Evolutionary conservation across 2,329 filamentous ascomycete genomes (phyloP), one percentile per base, ranked within the genome.

Genomic region (Rutstroemia sp.): DNA sequence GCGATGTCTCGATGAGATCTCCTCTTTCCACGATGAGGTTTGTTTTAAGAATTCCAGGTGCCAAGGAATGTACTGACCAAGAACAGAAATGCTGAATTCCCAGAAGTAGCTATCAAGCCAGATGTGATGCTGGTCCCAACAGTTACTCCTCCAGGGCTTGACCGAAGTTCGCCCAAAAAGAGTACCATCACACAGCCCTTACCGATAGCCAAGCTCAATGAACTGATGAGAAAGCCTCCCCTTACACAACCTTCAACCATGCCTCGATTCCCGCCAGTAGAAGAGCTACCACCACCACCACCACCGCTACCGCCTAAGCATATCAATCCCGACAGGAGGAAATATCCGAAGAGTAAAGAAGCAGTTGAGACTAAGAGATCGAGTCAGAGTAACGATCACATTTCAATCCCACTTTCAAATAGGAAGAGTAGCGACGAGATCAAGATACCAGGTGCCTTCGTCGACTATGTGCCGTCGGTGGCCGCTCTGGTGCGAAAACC

Each of bases 1-100:
- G 60, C 42, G 61, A 66, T 45, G 44, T 61, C 14, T 62, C 61
- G 1, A 59, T 60, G 25, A 58, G 64, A 46, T 65, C 64, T 17
- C 64, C 65, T 23, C 44, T 66, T 10, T 63, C 64, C 5, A 66
- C 57, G 2, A 59, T 67, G 54, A 51, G 64, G 65, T 67, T 56
- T 21, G 60, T 51, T 2, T 40, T 27, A 4, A 14, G 14, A 23
- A 5, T 2, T 8, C 5, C n/a, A 7, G 4, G 23, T 53, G 6
- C 27, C 23, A 0, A 8, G 14, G 38, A 19, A 1, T 6, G 27
- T 38, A 23, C 60, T 64, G 39, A 65, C 38, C 4, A 48, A 23
- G 21, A 9, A 12, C 19, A 65, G 65, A 55, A 63, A 58, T 42
- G 63, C 61, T 10, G 61, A 66, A 23, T 63, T 53, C 40, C 64